Percentiles rank a stretch among this genome's conserved stretches.
Evolutionary conservation across 768 basidiomycete genomes (phyloP).

Genomic region (Heimioporus sp.): DNA sequence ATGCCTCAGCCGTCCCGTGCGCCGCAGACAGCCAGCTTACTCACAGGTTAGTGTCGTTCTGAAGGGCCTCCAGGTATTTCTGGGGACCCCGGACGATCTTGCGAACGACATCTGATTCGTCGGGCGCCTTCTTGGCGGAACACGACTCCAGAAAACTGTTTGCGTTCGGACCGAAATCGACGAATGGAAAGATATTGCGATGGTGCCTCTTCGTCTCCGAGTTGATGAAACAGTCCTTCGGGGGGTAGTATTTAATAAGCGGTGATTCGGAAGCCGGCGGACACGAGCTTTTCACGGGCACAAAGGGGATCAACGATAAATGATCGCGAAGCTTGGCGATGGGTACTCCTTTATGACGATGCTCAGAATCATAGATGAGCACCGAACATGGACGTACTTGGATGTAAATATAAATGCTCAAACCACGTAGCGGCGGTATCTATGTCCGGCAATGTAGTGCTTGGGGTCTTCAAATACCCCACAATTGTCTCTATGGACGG

Average conservation of each 20-base stretch:
- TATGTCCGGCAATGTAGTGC: background rate
- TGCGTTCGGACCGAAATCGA: slow-evolving; percentile 11
- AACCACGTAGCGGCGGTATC: slow-evolving; percentile 6
- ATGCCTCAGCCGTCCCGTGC: slow-evolving; percentile 1
- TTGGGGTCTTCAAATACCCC: background rate
- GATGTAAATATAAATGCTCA: slow-evolving; percentile 1
- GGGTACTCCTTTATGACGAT: slow-evolving; percentile 4
- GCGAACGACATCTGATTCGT: slow-evolving; percentile 8
- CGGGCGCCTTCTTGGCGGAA: slow-evolving; percentile 11
- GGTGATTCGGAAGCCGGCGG: background rate
- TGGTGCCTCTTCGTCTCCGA: slow-evolving; percentile 5
- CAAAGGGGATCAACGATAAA: slow-evolving; percentile 9
- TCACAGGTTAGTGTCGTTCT: background rate
- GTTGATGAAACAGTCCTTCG: slow-evolving; percentile 14
- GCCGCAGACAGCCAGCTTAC: background rate
- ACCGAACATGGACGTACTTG: slow-evolving; percentile 2
- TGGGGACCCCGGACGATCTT: slow-evolving; percentile 9
- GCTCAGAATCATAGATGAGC: background rate
- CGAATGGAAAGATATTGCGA: slow-evolving; percentile 12
- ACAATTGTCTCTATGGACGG: slow-evolving; percentile 4
- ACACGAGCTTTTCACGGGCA: slow-evolving; percentile 1
- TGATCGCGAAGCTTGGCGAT: slow-evolving; percentile 1
- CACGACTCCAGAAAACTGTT: slow-evolving; percentile 14
- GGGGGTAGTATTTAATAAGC: background rate
- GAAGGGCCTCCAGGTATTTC: slow-evolving; percentile 1